Evolutionary conservation across 1,284 basidiomycete genomes (phyloP), one percentile per base, ranked within the genome.

Genomic region (Austroboletus rostrupii): DNA sequence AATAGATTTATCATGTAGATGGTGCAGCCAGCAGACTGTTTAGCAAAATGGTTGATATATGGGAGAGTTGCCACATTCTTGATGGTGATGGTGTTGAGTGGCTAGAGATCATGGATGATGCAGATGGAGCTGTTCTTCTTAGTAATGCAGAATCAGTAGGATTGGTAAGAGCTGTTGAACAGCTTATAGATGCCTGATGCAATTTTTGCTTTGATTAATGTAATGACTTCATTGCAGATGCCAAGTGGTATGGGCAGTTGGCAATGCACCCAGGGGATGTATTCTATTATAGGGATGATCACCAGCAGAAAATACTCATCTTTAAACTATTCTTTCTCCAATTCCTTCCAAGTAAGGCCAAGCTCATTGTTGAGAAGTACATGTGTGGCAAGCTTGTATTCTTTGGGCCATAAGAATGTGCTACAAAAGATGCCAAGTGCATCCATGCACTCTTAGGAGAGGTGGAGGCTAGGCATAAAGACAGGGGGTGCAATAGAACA

Each of bases 141-240:
- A 0, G 44, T 6, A 4, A 55, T 17, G 21, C 52, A 55, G 6
- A n/a, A 55, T 47, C 51, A 53, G 1, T 14, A 21, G 0, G 64
- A 67, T 2, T 63, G 45, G 45, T 73, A 74, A 0, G 66, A 66
- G 0, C 63, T 65, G 14, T 66, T 66, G 0, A 62, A 68, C 0
- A 56, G 62, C 51, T 74, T 66, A 44, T 72, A 73, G 0, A 71
- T 61, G 0, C 70, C 68, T 0, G 67, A 53, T 0, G 54, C 57
- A 0, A 71, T 60, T 45, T 74, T 73, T 2, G 47, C 43, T 13
- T 62, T 52, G 12, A 75, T 61, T 1, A 72, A 48, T 5, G 59
- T 43, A n/a, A 65, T 63, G 3, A 74, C 64, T 45, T 61, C 45
- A 0, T 61, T 43, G 3, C 29, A 31, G 1, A 62, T 55, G 0